phyloP scores from a whole-genome alignment of 345 rosid species.

The Aquilaria malaccensis region DNA sequence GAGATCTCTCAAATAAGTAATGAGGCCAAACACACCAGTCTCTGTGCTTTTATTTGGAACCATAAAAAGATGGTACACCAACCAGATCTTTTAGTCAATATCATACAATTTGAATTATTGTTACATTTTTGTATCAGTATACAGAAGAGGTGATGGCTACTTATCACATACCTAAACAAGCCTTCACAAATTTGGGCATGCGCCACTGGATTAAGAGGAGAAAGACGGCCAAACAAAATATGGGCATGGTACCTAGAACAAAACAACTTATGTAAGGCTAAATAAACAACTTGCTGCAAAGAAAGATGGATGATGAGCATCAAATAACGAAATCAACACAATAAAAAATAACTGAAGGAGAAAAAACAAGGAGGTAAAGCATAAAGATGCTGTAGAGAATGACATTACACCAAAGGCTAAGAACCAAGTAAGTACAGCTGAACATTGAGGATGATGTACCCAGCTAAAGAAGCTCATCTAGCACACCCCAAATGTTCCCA shows the following conservation, averaged over 20 bases:
- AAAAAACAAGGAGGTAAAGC: not conserved
- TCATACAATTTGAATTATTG: not conserved
- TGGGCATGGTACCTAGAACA: conserved; percentile 81
- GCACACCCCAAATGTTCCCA: too few relatives aligned
- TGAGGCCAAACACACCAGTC: not conserved
- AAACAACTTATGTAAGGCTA: not conserved
- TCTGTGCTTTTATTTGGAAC: not conserved
- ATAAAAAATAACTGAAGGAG: not conserved
- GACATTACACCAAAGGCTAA: not conserved
- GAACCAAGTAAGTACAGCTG: not conserved
- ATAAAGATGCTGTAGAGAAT: too few relatives aligned
- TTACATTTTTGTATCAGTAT: not conserved
- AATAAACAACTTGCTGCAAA: too few relatives aligned
- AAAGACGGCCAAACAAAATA: conserved; percentile 68
- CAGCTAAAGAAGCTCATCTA: too few relatives aligned
- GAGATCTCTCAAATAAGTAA: not conserved
- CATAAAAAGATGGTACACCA: not conserved
- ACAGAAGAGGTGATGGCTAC: not conserved
- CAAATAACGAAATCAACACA: not conserved
- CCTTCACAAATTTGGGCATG: conserved; percentile 75
- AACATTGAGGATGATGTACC: too few relatives aligned
- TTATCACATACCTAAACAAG: conserved; percentile 57
- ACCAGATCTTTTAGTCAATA: not conserved
- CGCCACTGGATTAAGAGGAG: conserved; percentile 87
- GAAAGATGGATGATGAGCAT: not conserved